phyloP scores from a whole-genome alignment of 768 basidiomycete species.

The Suillus subluteus region DNA sequence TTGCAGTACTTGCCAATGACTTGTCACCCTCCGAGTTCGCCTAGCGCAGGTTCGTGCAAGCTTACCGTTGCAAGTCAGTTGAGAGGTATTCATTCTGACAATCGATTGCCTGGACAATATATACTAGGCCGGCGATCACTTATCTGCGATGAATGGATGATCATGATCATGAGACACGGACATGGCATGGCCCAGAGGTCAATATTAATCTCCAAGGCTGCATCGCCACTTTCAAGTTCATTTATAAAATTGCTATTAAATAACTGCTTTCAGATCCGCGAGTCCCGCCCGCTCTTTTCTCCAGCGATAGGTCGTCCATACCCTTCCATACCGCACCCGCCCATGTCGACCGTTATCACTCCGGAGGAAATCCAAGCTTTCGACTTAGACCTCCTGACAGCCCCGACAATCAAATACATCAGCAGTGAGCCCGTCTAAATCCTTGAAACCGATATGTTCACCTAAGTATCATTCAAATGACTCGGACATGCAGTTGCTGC shows the following conservation, averaged over 20 bases:
- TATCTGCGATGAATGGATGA: neutral
- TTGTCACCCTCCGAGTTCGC: too few species aligned
- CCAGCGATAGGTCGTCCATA: too few species aligned
- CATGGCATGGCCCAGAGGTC: too few species aligned
- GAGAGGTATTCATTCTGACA: neutral
- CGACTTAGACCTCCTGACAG: conserved; percentile 2
- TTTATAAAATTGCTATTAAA: neutral
- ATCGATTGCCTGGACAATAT: neutral
- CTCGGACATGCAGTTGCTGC: conserved; percentile 9
- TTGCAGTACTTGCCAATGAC: too few species aligned
- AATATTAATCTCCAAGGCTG: too few species aligned
- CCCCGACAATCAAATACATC: conserved; percentile 3
- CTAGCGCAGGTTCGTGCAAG: neutral
- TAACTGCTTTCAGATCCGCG: neutral
- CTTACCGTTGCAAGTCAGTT: neutral
- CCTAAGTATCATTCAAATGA: neutral
- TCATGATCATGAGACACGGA: neutral
- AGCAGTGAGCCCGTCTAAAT: neutral
- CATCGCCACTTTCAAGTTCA: neutral
- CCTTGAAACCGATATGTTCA: neutral
- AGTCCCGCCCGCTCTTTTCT: neutral
- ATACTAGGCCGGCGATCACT: too few species aligned
- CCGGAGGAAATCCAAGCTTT: conserved; percentile 7
- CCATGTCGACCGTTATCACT: neutral
- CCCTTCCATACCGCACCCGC: neutral